These are phyloP conservation scores for Leccinum disarticulatum DNA, from an alignment of 768 basidiomycete species.

Conservation along the genomic window DNA sequence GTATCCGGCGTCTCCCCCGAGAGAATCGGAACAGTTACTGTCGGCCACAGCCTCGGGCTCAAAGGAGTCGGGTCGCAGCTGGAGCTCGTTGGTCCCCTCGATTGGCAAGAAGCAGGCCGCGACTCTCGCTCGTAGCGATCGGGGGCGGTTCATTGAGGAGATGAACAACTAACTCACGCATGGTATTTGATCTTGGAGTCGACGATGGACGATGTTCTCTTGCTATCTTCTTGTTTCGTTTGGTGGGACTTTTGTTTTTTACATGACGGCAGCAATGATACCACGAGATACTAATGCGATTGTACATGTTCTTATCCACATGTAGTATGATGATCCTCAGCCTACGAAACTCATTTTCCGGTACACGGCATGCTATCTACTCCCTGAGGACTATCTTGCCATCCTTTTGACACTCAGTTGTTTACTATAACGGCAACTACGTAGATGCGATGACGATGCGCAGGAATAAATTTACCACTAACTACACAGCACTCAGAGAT, in stretches of 20 bases:
- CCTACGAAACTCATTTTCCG: background rate
- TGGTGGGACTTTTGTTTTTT: background rate
- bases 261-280: background rate
- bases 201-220: background rate
- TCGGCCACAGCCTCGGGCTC: conserved; percentile 56
- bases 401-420: background rate
- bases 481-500: no score
- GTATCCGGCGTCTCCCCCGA: conserved; percentile 24
- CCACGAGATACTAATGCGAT: background rate
- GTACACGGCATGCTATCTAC: background rate
- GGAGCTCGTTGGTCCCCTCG: conserved; percentile 15
- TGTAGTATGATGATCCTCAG: background rate
- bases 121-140: conserved; percentile 18
- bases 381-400: background rate
- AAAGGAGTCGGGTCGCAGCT: conserved; percentile 30
- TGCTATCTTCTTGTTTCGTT: background rate
- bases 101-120: background rate
- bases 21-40: conserved; percentile 45
- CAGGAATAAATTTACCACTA: no score
- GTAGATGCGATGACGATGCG: no score
- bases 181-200: background rate
- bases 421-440: background rate
- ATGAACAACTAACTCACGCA: background rate
- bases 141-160: background rate
- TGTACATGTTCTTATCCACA: background rate